phyloP scores from a whole-genome alignment of 2,329 filamentous ascomycete genomes.

The Didymellaceae sp. region DNA sequence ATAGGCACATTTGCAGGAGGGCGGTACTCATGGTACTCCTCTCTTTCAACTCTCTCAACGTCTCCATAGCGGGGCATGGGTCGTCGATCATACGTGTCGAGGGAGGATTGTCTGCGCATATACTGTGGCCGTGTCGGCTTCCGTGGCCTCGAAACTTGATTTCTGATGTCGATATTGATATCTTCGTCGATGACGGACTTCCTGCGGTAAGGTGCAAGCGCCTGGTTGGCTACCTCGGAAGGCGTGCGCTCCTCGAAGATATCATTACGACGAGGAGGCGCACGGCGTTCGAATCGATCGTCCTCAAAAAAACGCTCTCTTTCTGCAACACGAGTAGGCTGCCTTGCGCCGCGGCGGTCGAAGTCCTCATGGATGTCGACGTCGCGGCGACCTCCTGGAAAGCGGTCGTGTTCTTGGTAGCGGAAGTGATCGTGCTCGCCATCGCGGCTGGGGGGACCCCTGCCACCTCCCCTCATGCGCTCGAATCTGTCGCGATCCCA shows the following conservation, averaged over 20 bases:
- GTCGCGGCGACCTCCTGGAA: conserved; percentile 50
- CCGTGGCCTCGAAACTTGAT: conserved; percentile 48
- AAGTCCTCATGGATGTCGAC: conserved; percentile 52
- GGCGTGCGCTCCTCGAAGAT: conserved; percentile 56
- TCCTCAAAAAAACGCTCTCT: conserved; percentile 64
- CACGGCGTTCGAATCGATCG: conserved; percentile 52
- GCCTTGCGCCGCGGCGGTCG: conserved; percentile 48
- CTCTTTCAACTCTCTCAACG: conserved; percentile 60
- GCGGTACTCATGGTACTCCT: conserved; percentile 59
- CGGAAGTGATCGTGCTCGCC: conserved; percentile 51
- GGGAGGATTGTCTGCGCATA: conserved; percentile 81
- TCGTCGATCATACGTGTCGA: conserved; percentile 87
- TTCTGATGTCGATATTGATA: conserved; percentile 54
- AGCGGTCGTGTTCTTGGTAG: conserved; percentile 55
- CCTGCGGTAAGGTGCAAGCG: conserved; percentile 65
- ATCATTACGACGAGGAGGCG: conserved; percentile 47
- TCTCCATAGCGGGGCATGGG: conserved; percentile 65
- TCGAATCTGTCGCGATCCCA: conserved; percentile 61
- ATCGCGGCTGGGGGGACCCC: conserved; percentile 56
- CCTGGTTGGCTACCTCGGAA: conserved; percentile 57
- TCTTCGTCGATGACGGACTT: conserved; percentile 65
- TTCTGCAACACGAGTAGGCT: conserved; percentile 43
- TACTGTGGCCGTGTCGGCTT: conserved; percentile 68
- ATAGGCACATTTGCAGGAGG: conserved; percentile 73
- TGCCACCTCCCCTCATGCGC: conserved; percentile 47